These are phyloP conservation scores for Cladophialophora bantiana DNA, from an alignment of 2,329 filamentous ascomycete species.

Conservation along the genomic window DNA sequence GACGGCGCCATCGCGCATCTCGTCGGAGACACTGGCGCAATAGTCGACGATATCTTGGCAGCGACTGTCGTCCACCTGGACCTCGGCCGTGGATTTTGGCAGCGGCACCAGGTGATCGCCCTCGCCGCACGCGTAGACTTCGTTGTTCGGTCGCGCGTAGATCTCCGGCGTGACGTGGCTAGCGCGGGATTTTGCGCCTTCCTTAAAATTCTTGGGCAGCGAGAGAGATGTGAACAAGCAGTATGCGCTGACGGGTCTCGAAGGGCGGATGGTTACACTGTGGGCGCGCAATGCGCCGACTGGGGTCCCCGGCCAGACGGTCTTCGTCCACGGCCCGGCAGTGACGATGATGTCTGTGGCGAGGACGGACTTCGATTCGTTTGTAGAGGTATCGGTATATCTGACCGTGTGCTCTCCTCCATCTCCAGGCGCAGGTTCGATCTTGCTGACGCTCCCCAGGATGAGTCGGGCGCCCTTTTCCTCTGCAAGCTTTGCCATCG, in stretches of 20 bases:
- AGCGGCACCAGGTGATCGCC: conserved; percentile 78
- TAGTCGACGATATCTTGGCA: conserved; percentile 89
- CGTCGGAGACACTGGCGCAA: conserved; percentile 62
- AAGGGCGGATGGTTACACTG: conserved; percentile 66
- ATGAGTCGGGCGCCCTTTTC: conserved; percentile 73
- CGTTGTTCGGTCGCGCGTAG: conserved; percentile 85
- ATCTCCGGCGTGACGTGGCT: conserved; percentile 85
- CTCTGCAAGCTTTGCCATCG: conserved; percentile 77
- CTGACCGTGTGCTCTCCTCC: conserved; percentile 57
- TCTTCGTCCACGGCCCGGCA: conserved; percentile 68
- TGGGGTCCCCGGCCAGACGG: conserved; percentile 61
- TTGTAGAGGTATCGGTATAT: conserved; percentile 63
- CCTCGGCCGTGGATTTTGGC: conserved; percentile 76
- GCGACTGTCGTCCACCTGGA: conserved; percentile 74
- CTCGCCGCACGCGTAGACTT: conserved; percentile 94
- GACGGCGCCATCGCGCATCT: conserved; percentile 72
- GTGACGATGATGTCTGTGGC: conserved; percentile 68
- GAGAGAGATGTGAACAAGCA: conserved; percentile 80
- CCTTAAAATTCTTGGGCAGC: conserved; percentile 69
- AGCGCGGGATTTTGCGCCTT: conserved; percentile 60
- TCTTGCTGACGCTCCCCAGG: conserved; percentile 69
- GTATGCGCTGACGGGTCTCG: conserved; percentile 58
- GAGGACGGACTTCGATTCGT: conserved; percentile 57
- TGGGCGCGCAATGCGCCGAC: conserved; percentile 68
- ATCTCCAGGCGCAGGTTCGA: conserved; percentile 48